Evolutionary conservation across 768 basidiomycete species (phyloP), one percentile per base, ranked within the genome.

Genomic region (Xanthoconium stramineum): DNA sequence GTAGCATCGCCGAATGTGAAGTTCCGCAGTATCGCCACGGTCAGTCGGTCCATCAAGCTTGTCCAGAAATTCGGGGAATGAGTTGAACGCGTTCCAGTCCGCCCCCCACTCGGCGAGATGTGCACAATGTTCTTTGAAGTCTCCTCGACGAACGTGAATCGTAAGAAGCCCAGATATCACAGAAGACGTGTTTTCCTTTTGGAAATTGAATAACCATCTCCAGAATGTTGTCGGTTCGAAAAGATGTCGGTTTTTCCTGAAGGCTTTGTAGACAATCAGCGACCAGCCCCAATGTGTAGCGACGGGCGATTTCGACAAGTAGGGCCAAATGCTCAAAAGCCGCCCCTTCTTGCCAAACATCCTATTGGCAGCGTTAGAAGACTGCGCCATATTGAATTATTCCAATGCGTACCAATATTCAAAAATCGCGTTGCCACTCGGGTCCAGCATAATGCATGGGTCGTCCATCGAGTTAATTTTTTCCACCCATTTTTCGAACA

Each of bases 61-160:
- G 65, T 81, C 81, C 5, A 58, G 61, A 13, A 80, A 70, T 37
- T 64, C 70, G 0, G 78, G 75, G 56, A 81, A 74, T 5, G 68
- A 63, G 57, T 79, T 80, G 73, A 79, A 81, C 12, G 75, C 78
- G 43, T 75, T 69, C 73, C 72, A 81, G 3, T 66, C 64, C 5
- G 75, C 61, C 6, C 50, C 50, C 66, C 72, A 74, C 50, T 67
- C 57, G 3, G 69, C 69, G 36, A 83, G 72, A 52, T 68, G 54
- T 6, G 52, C 47, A 65, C 82, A 83, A 63, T 83, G 81, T 5
- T 69, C 57, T 38, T 72, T 45, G 59, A 74, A 83, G 64, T 82
- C 81, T 12, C 82, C 81, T 32, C 81, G 70, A 1, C 81, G 79
- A 44, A 83, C 65, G 59, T 83, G 82, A 9, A 83, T 61, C 5